Percentiles rank a stretch among this genome's conserved stretches.
Evolutionary conservation across 2,329 filamentous ascomycete species (phyloP).

Genomic region (Teratosphaeria viscida): DNA sequence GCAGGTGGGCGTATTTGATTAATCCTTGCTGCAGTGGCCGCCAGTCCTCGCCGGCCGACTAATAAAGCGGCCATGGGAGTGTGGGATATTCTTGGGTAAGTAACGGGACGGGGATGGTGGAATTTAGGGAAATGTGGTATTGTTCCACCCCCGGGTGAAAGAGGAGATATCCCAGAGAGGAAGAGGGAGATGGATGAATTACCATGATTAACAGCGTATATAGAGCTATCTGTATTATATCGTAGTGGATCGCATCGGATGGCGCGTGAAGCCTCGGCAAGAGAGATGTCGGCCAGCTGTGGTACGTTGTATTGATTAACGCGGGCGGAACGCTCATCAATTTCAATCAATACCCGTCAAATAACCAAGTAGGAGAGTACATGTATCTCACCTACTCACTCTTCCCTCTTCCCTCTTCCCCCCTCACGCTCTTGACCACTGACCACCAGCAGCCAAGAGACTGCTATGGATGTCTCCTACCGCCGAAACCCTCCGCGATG

Average conservation of each 20-base stretch:
- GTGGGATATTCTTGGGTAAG: no score
- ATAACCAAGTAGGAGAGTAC: background rate
- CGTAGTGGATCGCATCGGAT: background rate
- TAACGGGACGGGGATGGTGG: no score
- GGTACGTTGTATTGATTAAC: no score
- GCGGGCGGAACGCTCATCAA: background rate
- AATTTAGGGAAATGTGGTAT: background rate
- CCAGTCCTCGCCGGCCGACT: background rate
- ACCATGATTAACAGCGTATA: background rate
- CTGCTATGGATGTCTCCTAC: conserved; percentile 52
- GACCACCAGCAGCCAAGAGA: background rate
- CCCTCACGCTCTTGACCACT: background rate
- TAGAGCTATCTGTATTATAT: background rate
- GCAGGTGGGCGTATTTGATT: background rate
- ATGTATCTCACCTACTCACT: background rate
- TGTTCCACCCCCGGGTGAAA: background rate
- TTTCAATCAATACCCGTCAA: background rate
- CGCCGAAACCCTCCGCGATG: conserved; percentile 57
- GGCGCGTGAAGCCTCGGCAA: background rate
- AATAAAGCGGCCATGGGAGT: background rate
- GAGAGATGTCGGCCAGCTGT: no score
- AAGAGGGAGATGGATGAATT: background rate
- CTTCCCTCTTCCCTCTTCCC: background rate
- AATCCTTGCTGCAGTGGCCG: background rate
- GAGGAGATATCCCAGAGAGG: background rate